Conservation (phyloP, 306 rosid genomes). For the Vigna radiata region DNA sequence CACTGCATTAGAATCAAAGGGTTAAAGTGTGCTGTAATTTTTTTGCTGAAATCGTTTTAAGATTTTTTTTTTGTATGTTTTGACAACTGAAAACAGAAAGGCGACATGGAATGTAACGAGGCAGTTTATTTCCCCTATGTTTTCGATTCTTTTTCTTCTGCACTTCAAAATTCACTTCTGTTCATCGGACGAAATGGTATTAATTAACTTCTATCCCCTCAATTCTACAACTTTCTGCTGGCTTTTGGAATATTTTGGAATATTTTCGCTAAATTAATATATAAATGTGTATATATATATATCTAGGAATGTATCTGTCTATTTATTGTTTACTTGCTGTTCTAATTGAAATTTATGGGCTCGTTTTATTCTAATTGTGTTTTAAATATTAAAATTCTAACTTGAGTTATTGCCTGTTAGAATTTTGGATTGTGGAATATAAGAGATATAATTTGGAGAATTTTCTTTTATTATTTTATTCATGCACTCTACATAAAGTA, state of each 20-base stretch:
- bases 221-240: neutral
- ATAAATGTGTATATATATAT: too few species aligned
- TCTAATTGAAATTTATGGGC: too few species aligned
- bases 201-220: neutral
- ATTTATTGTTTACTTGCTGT: too few species aligned
- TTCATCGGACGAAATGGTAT: neutral
- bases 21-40: constrained; percentile 25
- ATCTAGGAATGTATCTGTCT: too few species aligned
- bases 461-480: too few species aligned
- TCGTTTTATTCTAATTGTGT: too few species aligned
- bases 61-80: constrained; percentile 9
- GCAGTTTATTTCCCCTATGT: neutral
- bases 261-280: too few species aligned
- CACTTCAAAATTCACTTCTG: neutral
- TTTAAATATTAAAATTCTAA: too few species aligned
- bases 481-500: too few species aligned
- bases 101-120: constrained; percentile 13
- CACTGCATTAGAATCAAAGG: neutral
- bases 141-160: neutral
- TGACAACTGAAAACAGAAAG: constrained; percentile 1
- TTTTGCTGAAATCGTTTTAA: constrained; percentile 14
- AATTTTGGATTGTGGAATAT: too few species aligned
- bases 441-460: too few species aligned
- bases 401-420: too few species aligned
- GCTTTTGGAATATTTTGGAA: neutral